Base-by-base conservation (phyloP, 2,329 filamentous ascomycete genomes). In the Xylaria sp. region DNA sequence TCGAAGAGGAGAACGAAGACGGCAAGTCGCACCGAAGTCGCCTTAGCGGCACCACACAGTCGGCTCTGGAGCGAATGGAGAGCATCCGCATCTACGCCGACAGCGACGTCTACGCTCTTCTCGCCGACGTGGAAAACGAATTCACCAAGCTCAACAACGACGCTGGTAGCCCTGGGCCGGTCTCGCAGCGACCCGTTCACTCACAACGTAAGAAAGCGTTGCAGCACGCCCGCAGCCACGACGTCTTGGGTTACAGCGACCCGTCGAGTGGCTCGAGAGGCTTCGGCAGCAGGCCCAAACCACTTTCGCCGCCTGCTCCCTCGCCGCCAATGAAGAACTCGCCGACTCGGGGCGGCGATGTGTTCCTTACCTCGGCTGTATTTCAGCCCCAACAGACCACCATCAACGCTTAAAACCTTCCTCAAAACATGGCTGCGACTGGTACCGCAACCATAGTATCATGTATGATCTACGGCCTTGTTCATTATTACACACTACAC, bases 21-120 rank as follows among this genome's bases (percentile, higher is more conserved):
- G 73, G 76, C 48, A 62, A 61, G 15, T 54, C 57, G 9, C 20
- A 67, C 71, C 62, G 75, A 66, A 56, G 69, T 72, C 56, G 73
- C 60, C 48, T 74, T 38, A 74, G 71, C 38, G 67, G 72, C 1
- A 74, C 73, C n/a, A 71, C 72, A 15, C 75, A 80, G 46, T 74
- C 76, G 36, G 68, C 74, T 5, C 68, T 78, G 6, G 69, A 75
- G 63, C 73, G 77, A 13, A 77, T 88, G 44, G 88, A 92, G 77
- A 91, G 89, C 76, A 92, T 92, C 68, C 87, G 87, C 26, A 85
- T 92, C 72, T 92, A 92, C 71, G 89, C 89, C 26, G 89, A 89
- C 67, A 87, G 88, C 67, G 89, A 91, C 56, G 86, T 93, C 9
- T 91, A 89, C 71, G 86, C 87, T 2, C 83, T 92, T 1, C 82